phyloP scores from a whole-genome alignment of 495 filamentous ascomycete species.

The Penicillium canescens region DNA sequence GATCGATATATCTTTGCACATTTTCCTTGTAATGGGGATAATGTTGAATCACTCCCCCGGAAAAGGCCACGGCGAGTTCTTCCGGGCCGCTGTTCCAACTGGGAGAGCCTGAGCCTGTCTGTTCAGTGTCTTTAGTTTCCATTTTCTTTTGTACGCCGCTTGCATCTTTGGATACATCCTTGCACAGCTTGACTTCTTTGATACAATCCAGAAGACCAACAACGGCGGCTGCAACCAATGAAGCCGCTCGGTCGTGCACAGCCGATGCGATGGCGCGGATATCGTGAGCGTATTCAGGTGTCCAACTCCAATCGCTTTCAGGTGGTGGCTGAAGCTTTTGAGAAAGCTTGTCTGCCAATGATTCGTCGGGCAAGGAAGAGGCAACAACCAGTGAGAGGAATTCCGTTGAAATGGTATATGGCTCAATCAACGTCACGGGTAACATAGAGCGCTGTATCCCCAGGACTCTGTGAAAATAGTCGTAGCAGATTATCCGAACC shows the following conservation, averaged over 20 bases:
- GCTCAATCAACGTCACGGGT: slow-evolving; percentile 48
- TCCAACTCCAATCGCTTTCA: slow-evolving; percentile 52
- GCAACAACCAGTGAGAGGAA: slow-evolving; percentile 63
- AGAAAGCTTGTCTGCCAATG: slow-evolving; percentile 45
- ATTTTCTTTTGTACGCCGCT: neutral
- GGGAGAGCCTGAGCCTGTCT: neutral
- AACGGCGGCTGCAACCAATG: slow-evolving; percentile 63
- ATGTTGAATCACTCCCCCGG: slow-evolving; percentile 69
- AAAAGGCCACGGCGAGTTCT: slow-evolving; percentile 69
- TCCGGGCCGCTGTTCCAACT: slow-evolving; percentile 38
- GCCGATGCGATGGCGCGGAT: slow-evolving; percentile 56
- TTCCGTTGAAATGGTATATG: slow-evolving; percentile 62
- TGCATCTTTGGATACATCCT: neutral
- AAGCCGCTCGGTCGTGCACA: slow-evolving; percentile 63
- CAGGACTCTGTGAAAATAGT: slow-evolving; percentile 52
- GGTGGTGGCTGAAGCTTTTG: slow-evolving; percentile 47
- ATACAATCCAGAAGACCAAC: slow-evolving; percentile 63
- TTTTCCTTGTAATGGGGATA: slow-evolving; percentile 67
- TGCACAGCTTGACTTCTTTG: slow-evolving; percentile 50
- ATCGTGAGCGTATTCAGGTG: slow-evolving; percentile 47
- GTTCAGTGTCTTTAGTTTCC: slow-evolving; percentile 2
- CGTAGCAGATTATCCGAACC: slow-evolving; percentile 62
- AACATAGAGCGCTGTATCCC: slow-evolving; percentile 28
- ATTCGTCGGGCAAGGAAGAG: slow-evolving; percentile 28
- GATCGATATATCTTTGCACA: slow-evolving; percentile 62